Base-by-base conservation (phyloP, 225 moss, liverwort and hornwort genomes). In the Polytrichum commune region DNA sequence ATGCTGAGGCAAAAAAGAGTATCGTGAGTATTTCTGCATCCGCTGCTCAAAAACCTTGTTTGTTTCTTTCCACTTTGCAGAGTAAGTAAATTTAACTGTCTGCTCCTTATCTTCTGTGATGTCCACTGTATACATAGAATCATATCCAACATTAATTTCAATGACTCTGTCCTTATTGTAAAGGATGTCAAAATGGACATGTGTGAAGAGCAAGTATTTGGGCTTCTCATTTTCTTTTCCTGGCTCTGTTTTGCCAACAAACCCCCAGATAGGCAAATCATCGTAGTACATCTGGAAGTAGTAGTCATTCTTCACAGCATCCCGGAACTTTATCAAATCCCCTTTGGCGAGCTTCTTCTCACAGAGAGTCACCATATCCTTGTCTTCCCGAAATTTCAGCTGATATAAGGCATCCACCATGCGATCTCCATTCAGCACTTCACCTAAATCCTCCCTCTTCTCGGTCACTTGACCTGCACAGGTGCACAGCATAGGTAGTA, bases 241-340 rank as follows among this genome's bases (percentile, higher is more conserved):
- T 76, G 29, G 68, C 70, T 88, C 87, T 28, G 62, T 70, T 72
- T 90, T 96, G 58, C 96, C 96, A 78, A 96, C 81, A 57, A 93
- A 93, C 8, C 92, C 96, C 96, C 96, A 93, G 68, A 96, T 83
- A 32, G 96, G 96, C 54, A 96, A 86, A 77, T 96, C 96, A 73
- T 96, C 96, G 28, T 93, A 96, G 69, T 96, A 96, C 96, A 96
- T 96, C 81, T 96, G 96, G 28, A 93, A 96, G 66, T 96, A 96
- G 74, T 90, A 96, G 62, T 93, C 93, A 73, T 93, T 93, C 74
- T 92, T 93, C 29, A 96, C 87, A 32, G 96, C 96, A 73, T 88
- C 83, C 63, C 93, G 91, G 56, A 96, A 96, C 65, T 88, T 89
- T 27, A 73, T 83, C 20, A 93, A 55, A 7, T 89, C 79, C 35